phyloP scores from a whole-genome alignment of 768 basidiomycete genomes.

The Pisolithus sp. region DNA sequence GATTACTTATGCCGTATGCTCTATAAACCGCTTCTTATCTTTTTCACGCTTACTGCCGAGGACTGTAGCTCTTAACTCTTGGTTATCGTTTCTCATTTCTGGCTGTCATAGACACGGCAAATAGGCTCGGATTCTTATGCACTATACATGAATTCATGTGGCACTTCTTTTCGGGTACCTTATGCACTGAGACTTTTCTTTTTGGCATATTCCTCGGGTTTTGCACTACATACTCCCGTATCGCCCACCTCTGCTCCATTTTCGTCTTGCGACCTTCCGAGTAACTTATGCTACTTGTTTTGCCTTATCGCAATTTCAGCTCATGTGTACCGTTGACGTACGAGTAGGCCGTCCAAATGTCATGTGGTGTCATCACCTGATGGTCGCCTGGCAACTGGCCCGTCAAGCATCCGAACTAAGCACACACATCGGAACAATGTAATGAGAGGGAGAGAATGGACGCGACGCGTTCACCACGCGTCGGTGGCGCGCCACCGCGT shows the following conservation, averaged over 20 bases:
- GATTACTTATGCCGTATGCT: neutral
- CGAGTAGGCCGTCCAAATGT: constrained; percentile 16
- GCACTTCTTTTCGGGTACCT: constrained; percentile 18
- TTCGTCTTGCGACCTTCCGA: neutral
- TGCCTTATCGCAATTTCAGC: constrained; percentile 1
- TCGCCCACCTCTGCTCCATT: constrained; percentile 6
- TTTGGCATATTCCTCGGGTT: neutral
- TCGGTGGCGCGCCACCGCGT: neutral
- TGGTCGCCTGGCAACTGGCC: neutral
- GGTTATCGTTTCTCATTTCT: neutral
- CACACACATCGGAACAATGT: too few relatives aligned
- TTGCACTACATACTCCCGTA: neutral
- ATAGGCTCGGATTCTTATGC: constrained; percentile 7
- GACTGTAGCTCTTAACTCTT: neutral
- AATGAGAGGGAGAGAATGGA: neutral
- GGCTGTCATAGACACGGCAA: constrained; percentile 18
- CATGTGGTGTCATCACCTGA: constrained; percentile 5
- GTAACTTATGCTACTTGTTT: constrained; percentile 20
- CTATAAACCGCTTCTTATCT: neutral
- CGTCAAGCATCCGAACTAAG: too few relatives aligned
- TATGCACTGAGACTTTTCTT: neutral
- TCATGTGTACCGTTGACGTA: constrained; percentile 14
- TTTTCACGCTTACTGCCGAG: neutral
- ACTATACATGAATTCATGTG: constrained; percentile 20
- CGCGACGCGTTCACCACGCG: neutral